Base-by-base conservation (phyloP, 108 stramenopile genomes). In the Bacterosira constricta region DNA sequence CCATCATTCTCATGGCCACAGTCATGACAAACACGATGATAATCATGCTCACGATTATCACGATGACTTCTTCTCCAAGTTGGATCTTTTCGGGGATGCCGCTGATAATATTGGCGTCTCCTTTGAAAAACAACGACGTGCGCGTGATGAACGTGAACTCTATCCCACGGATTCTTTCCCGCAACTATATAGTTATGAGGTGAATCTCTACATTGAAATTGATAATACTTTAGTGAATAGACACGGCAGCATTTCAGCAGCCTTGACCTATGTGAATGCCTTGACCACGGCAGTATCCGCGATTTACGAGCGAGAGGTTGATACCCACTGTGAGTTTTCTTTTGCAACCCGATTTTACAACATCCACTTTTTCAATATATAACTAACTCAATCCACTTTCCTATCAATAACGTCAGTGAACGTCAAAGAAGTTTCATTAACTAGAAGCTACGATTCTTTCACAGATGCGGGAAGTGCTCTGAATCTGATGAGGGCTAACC, bases 251-350 rank as follows among this genome's bases (percentile, higher is more conserved):
- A n/a, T 2, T 10, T 17, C 61, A 20, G 21, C 36, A 26, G 45
- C 25, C 12, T 15, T 23, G 32, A 65, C 51, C 49, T 71, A 71
- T 25, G 54, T 71, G 29, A 56, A 71, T 17, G 39, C 61, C 0
- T 37, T 71, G 46, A 52, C 62, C 12, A 62, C 70, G 2, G 59
- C 60, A 1, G 45, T 34, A 8, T 42, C 35, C 13, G 15, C 36
- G 6, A 36, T 71, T 2, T 71, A 62, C 18, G 70, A 71, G 38
- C 36, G 36, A 1, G 70, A 71, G 29, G 50, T 71, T 29, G 70
- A 71, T 23, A 71, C 70, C 17, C 70, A 71, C 38, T 51, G 64
- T 65, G 44, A 65, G 64, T 51, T n/a, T n/a, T n/a, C n/a, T n/a
- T n/a, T n/a, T n/a, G n/a, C n/a, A n/a, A n/a, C n/a, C n/a, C n/a